phyloP scores from a whole-genome alignment of 2,329 filamentous ascomycete genomes.

The Botrytis paeoniae region DNA sequence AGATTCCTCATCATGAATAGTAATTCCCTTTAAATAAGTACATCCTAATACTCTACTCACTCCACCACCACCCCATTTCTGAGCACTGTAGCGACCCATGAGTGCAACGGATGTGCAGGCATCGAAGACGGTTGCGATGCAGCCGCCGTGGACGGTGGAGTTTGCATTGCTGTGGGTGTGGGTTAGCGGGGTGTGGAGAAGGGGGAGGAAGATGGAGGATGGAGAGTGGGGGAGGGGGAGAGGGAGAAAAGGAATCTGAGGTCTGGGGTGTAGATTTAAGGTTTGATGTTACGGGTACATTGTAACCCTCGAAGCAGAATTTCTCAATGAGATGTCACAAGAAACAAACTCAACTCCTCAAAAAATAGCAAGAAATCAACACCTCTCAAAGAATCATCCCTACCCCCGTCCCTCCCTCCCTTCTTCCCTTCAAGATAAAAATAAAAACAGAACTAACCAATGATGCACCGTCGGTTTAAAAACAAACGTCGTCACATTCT shows the following conservation, averaged over 20 bases:
- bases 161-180: neutral
- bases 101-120: neutral
- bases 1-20: neutral
- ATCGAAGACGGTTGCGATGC: slow-evolving; percentile 10
- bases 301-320: no score
- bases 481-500: slow-evolving; percentile 2
- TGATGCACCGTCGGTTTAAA: neutral
- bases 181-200: neutral
- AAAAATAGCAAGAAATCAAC: neutral
- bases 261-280: no score
- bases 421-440: neutral
- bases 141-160: neutral
- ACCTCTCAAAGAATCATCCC: no score
- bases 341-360: neutral
- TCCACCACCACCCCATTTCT: neutral
- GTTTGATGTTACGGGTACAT: no score
- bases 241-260: no score
- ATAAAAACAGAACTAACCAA: neutral
- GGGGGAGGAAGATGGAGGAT: no score
- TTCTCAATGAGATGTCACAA: neutral
- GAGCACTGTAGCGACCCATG: neutral
- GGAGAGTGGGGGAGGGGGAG: no score
- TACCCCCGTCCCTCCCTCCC: no score
- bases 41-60: neutral
- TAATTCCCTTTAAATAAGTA: neutral